Evolutionary conservation across 169 alveolate species (phyloP).

Genomic region (Plasmodium fragile): DNA sequence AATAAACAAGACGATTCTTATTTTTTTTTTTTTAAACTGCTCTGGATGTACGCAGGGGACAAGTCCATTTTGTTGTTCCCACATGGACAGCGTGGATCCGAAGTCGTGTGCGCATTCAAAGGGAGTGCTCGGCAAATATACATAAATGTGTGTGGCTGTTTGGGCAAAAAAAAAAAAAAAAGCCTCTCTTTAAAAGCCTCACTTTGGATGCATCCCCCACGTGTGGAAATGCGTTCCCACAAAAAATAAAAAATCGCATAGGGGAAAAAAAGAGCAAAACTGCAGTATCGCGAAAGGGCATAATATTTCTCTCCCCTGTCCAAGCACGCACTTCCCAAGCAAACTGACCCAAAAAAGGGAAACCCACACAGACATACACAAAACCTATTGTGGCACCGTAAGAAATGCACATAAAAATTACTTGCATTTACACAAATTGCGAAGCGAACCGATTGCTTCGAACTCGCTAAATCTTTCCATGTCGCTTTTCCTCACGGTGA

Average conservation of each 20-base stretch:
- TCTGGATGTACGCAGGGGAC: background rate
- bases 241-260: background rate
- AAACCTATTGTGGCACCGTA: background rate
- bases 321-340: background rate
- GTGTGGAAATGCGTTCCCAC: background rate
- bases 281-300: background rate
- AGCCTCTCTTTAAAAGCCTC: background rate
- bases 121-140: background rate
- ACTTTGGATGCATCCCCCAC: background rate
- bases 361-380: background rate
- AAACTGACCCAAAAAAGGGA: background rate
- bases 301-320: background rate
- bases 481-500: background rate
- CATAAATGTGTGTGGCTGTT: background rate
- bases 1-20: background rate
- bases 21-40: background rate
- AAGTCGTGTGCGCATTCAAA: background rate
- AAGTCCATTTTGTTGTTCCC: background rate
- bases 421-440: background rate
- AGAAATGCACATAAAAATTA: background rate
- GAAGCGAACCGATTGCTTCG: background rate
- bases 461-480: background rate
- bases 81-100: background rate
- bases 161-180: background rate
- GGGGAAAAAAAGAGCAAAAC: background rate